These are phyloP conservation scores for Albatrellus ellisii DNA, from an alignment of 768 basidiomycete genomes.

Conservation along the genomic window DNA sequence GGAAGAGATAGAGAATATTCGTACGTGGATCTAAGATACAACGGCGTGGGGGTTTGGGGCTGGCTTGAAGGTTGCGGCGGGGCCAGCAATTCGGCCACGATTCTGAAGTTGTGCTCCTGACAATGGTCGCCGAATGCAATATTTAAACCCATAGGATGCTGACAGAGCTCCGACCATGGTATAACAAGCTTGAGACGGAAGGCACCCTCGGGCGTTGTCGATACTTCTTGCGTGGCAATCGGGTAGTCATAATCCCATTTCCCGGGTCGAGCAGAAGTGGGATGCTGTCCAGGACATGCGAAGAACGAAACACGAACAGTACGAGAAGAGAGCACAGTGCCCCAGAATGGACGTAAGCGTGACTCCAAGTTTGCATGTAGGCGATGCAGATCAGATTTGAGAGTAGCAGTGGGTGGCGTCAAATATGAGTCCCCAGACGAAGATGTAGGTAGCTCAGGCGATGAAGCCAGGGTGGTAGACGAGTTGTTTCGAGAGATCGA, in stretches of 20 bases:
- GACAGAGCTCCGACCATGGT: slow-evolving; percentile 55
- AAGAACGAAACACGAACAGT: slow-evolving; percentile 52
- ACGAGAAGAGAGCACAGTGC: slow-evolving; percentile 51
- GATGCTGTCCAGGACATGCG: slow-evolving; percentile 24
- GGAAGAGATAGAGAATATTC: slow-evolving; percentile 1
- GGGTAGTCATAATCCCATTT: slow-evolving; percentile 20
- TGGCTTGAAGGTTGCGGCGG: slow-evolving; percentile 23
- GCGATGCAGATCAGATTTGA: slow-evolving; percentile 27
- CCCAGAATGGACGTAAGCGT: slow-evolving; percentile 74
- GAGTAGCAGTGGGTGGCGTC: slow-evolving; percentile 3
- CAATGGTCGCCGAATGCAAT: slow-evolving; percentile 41
- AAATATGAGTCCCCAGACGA: background rate
- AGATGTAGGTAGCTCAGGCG: slow-evolving; percentile 8
- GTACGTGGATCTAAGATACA: background rate
- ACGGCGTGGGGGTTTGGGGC: slow-evolving; percentile 2
- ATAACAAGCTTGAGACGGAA: slow-evolving; percentile 55
- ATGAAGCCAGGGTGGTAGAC: slow-evolving; percentile 2
- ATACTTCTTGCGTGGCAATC: slow-evolving; percentile 34
- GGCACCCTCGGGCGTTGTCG: slow-evolving; percentile 56
- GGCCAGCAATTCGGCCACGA: slow-evolving; percentile 37
- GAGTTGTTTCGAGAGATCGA: slow-evolving; percentile 3
- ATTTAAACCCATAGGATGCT: slow-evolving; percentile 42
- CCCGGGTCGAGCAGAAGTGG: slow-evolving; percentile 12
- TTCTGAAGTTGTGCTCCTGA: slow-evolving; percentile 34
- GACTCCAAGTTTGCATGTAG: slow-evolving; percentile 67